Evolutionary conservation across 2,329 filamentous ascomycete species (phyloP).

Genomic region (Colletotrichum tropicale): DNA sequence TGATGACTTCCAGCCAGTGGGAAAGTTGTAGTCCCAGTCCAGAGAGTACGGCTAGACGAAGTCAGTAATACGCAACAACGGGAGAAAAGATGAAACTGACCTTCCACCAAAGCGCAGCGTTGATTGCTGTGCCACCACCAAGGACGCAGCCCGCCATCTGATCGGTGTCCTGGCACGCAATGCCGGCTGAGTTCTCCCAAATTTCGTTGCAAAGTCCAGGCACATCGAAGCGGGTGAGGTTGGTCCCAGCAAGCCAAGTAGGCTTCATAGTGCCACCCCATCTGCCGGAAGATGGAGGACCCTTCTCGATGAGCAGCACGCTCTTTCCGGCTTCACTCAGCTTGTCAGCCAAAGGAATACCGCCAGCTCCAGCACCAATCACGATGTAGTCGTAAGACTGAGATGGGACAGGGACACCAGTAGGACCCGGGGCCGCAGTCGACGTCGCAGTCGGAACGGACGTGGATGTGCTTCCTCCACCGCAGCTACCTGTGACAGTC

Average conservation of each 20-base stretch:
- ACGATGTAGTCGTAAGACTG: slow-evolving; percentile 66
- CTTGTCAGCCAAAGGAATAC: slow-evolving; percentile 64
- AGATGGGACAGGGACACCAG: slow-evolving; percentile 35
- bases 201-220: slow-evolving; percentile 76
- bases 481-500: slow-evolving; percentile 38
- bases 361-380: slow-evolving; percentile 66
- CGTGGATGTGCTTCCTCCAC: slow-evolving; percentile 29
- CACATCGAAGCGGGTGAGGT: slow-evolving; percentile 73
- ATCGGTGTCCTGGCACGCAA: slow-evolving; percentile 72
- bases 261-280: slow-evolving; percentile 68
- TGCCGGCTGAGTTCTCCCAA: slow-evolving; percentile 65
- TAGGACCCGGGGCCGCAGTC: slow-evolving; percentile 25
- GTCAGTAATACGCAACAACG: not conserved
- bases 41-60: slow-evolving; percentile 53
- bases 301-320: slow-evolving; percentile 68
- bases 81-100: slow-evolving; percentile 29
- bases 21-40: slow-evolving; percentile 78
- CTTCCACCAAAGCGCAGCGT: slow-evolving; percentile 73
- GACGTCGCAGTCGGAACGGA: slow-evolving; percentile 24
- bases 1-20: slow-evolving; percentile 69
- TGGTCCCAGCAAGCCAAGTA: slow-evolving; percentile 64
- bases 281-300: slow-evolving; percentile 65
- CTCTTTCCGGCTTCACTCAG: slow-evolving; percentile 68
- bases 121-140: slow-evolving; percentile 70
- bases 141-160: slow-evolving; percentile 76